Evolutionary conservation across 306 rosid species (phyloP).

Genomic region (Erythrophleum fordii): DNA sequence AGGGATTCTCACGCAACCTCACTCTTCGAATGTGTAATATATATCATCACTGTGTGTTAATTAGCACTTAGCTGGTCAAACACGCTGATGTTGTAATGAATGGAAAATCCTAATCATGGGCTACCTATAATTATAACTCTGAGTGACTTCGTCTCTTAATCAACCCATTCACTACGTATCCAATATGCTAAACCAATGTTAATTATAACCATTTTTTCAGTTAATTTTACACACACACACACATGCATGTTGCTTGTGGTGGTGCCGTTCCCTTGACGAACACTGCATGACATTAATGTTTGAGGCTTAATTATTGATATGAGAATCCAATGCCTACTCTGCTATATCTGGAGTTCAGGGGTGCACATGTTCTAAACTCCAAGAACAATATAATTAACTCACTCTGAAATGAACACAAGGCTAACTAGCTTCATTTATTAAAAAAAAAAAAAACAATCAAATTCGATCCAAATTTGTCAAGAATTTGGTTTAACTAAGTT

Average conservation of each 20-base stretch:
- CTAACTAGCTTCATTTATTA: constrained; percentile 1
- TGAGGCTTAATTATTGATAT: constrained; percentile 17
- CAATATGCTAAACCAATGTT: not conserved
- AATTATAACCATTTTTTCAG: not conserved
- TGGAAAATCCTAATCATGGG: not conserved
- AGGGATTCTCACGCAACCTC: constrained; percentile 82
- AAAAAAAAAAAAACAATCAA: not conserved
- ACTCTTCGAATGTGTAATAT: not conserved
- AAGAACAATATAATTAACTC: not conserved
- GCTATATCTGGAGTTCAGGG: constrained; percentile 22
- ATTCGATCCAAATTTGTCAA: not conserved
- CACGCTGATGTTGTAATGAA: constrained; percentile 58
- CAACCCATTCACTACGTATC: not conserved
- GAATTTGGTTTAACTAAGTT: not conserved
- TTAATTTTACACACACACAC: not conserved
- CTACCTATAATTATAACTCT: constrained; percentile 6
- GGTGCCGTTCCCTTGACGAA: constrained; percentile 83
- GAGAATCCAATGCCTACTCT: constrained; percentile 46
- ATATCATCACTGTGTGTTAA: not conserved
- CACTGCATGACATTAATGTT: constrained; percentile 53
- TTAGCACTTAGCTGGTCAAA: constrained; percentile 65
- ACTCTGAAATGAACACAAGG: not conserved
- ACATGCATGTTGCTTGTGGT: constrained; percentile 42
- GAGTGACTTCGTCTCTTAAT: no score
- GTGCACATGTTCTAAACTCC: not conserved